Percentiles rank a stretch among this genome's conserved stretches.
phyloP scores from a whole-genome alignment of 345 rosid species.

The Citrus reticulata region DNA sequence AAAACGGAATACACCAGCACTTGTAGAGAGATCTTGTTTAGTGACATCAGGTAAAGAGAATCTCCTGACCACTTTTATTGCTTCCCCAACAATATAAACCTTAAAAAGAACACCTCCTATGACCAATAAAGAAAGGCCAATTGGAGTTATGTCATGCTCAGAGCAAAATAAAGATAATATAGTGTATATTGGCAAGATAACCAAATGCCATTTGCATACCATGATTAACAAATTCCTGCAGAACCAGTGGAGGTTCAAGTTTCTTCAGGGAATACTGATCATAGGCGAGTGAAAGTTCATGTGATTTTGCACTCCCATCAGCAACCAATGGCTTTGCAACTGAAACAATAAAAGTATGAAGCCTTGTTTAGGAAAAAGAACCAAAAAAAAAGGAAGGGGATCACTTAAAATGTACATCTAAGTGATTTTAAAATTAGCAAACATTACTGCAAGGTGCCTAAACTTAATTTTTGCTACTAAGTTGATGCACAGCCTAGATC shows the following conservation, averaged over 20 bases:
- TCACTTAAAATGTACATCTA: background rate
- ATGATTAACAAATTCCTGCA: slow-evolving; percentile 88
- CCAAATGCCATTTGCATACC: slow-evolving; percentile 36
- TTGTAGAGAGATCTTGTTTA: slow-evolving; percentile 46
- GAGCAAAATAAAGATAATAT: background rate
- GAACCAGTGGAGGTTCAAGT: slow-evolving; percentile 83
- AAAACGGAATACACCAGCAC: slow-evolving; percentile 52
- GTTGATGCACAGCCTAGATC: background rate
- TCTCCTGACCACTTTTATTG: slow-evolving; percentile 75
- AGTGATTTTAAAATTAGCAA: background rate
- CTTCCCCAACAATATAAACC: slow-evolving; percentile 80
- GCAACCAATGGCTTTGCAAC: slow-evolving; percentile 79
- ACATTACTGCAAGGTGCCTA: background rate
- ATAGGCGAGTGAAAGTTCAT: slow-evolving; percentile 70
- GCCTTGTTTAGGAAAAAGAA: background rate
- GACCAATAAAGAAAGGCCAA: slow-evolving; percentile 6
- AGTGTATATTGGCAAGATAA: background rate
- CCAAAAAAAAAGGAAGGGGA: background rate
- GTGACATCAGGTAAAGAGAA: slow-evolving; percentile 86
- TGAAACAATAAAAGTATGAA: slow-evolving; percentile 24
- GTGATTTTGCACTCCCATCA: slow-evolving; percentile 83
- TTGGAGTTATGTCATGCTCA: background rate
- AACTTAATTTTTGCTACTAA: background rate
- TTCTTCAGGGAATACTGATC: slow-evolving; percentile 57
- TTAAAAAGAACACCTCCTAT: slow-evolving; percentile 80